These are phyloP conservation scores for Yamadazyma friedrichii DNA, from an alignment of 1,139 yeast genomes.

Conservation along the genomic window DNA sequence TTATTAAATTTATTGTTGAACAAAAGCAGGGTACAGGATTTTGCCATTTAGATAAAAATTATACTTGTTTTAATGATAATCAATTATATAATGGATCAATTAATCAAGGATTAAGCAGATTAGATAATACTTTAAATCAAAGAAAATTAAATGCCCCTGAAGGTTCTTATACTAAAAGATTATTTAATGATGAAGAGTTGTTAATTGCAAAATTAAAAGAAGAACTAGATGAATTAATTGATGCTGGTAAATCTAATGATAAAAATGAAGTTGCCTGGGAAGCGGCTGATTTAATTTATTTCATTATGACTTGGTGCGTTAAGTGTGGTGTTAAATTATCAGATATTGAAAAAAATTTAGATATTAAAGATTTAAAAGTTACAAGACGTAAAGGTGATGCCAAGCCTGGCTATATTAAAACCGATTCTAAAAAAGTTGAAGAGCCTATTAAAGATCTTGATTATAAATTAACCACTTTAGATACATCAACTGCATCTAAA, in stretches of 20 bases:
- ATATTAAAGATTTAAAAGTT: slow-evolving; percentile 78
- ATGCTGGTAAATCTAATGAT: slow-evolving; percentile 57
- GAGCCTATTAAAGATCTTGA: slow-evolving; percentile 1
- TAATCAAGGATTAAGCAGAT: slow-evolving; percentile 58
- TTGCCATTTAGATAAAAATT: slow-evolving; percentile 77
- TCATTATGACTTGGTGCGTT: slow-evolving; percentile 83
- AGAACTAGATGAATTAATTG: slow-evolving; percentile 94
- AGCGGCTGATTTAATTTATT: slow-evolving; percentile 92
- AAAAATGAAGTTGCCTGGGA: slow-evolving; percentile 85
- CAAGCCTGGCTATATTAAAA: slow-evolving; percentile 63
- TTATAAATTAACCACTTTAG: slow-evolving; percentile 64
- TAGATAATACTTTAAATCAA: slow-evolving; percentile 62
- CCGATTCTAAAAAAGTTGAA: slow-evolving; percentile 13
- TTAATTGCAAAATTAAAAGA: slow-evolving; percentile 87
- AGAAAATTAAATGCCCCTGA: slow-evolving; percentile 69
- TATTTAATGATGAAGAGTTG: slow-evolving; percentile 73
- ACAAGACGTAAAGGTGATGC: slow-evolving; percentile 97
- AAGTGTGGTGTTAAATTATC: slow-evolving; percentile 75
- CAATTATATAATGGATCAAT: slow-evolving; percentile 44
- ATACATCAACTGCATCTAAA: slow-evolving; percentile 43
- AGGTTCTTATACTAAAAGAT: slow-evolving; percentile 89
- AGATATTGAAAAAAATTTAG: slow-evolving; percentile 83
- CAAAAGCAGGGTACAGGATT: slow-evolving; percentile 79
- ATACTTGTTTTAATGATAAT: slow-evolving; percentile 67
- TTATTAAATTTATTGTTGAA: slow-evolving; percentile 79